Percentiles rank a stretch among this genome's conserved stretches.
Evolutionary conservation across 2,329 filamentous ascomycete genomes (phyloP).

Genomic region (Leptographium lundbergii): DNA sequence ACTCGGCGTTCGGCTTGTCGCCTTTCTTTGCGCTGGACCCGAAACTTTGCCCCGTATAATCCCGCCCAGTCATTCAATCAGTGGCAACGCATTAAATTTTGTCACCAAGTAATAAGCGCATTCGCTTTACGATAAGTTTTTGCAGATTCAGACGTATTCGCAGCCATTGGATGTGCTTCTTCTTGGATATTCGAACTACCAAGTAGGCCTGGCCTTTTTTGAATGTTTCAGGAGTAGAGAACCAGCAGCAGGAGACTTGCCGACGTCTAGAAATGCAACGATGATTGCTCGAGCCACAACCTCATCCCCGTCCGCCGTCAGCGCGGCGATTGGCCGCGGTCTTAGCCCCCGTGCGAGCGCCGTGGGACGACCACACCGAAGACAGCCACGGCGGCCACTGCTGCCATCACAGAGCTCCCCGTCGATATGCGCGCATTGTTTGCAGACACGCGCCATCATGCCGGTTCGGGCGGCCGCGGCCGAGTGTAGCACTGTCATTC

Average conservation of each 20-base stretch:
- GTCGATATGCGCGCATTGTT: conserved; percentile 8
- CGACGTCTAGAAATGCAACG: neutral
- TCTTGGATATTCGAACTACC: no score
- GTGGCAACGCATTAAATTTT: neutral
- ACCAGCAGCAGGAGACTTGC: neutral
- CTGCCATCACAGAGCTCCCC: neutral
- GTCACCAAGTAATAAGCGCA: neutral
- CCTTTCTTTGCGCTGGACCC: neutral
- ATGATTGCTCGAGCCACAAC: neutral
- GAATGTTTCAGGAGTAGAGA: neutral
- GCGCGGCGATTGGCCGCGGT: neutral
- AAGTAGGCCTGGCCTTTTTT: no score
- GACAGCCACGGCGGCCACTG: conserved; percentile 2
- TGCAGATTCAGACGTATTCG: neutral
- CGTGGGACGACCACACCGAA: neutral
- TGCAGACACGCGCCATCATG: conserved; percentile 1
- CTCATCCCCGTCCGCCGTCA: neutral
- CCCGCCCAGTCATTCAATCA: neutral
- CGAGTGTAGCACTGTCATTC: neutral
- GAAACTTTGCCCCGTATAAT: neutral
- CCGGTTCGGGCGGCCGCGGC: neutral
- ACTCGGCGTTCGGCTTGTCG: neutral
- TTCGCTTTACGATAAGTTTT: neutral
- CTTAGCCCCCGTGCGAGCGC: neutral
- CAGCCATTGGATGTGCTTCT: neutral